Conservation (phyloP, 257 asterid genomes). For the Lithospermum erythrorhizon region DNA sequence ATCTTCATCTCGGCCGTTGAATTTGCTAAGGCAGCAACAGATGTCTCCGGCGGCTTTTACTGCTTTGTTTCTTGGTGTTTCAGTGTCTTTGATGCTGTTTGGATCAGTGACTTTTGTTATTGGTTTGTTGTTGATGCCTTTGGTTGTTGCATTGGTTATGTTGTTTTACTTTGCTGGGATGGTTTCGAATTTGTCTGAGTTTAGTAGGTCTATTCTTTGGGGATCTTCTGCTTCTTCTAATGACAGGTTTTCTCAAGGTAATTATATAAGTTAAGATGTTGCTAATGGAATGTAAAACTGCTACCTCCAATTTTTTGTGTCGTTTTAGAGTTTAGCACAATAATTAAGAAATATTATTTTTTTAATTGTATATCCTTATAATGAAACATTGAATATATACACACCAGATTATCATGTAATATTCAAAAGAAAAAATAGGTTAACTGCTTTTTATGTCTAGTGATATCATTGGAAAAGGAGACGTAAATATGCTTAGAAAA, state of each 20-base stretch:
- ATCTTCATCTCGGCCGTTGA: constrained; percentile 8
- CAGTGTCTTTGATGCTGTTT: constrained; percentile 44
- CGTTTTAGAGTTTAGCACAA: no score
- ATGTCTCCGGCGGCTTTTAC: constrained; percentile 44
- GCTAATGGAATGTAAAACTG: no score
- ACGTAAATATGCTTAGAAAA: no score
- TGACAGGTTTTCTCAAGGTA: constrained; percentile 11
- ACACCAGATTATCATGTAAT: no score
- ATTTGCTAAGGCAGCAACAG: constrained; percentile 1
- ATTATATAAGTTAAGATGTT: no score
- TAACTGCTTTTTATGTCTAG: no score
- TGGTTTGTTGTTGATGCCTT: constrained; percentile 47
- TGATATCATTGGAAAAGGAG: no score
- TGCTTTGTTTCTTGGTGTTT: constrained; percentile 41
- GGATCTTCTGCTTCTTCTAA: constrained; percentile 18
- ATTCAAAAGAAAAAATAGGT: no score
- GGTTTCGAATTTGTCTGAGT: constrained; percentile 25
- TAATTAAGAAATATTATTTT: no score
- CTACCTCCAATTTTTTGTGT: no score
- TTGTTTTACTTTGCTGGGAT: constrained; percentile 34
- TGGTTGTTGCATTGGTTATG: constrained; percentile 26
- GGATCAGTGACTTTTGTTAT: constrained; percentile 41
- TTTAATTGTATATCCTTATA: no score
- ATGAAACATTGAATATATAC: no score
- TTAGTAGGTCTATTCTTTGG: constrained; percentile 34